Evolutionary conservation across 1,139 yeast species (phyloP).

Genomic region (Torulaspora pretoriensis): DNA sequence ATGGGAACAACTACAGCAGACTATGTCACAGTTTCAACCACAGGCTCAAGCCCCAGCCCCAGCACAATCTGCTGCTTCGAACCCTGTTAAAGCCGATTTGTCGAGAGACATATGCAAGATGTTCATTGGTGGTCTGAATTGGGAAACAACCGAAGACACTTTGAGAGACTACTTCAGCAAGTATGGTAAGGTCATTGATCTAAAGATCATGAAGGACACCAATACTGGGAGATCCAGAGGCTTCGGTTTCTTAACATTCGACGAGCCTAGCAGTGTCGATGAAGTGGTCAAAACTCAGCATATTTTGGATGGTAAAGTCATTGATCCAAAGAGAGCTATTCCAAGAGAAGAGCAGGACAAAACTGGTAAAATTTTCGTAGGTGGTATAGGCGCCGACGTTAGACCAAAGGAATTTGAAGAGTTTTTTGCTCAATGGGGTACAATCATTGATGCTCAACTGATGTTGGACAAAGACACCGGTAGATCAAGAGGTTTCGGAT

Average conservation of each 20-base stretch:
- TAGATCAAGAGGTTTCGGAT: conserved; percentile 96
- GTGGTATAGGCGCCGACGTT: conserved; percentile 95
- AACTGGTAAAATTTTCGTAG: conserved; percentile 95
- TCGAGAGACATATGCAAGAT: conserved; percentile 73
- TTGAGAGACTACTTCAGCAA: conserved; percentile 78
- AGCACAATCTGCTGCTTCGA: conserved; percentile 13
- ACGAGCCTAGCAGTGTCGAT: conserved; percentile 76
- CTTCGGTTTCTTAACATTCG: conserved; percentile 90
- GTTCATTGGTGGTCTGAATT: conserved; percentile 97
- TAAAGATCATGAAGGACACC: conserved; percentile 91
- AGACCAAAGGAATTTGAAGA: conserved; percentile 87
- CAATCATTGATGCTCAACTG: conserved; percentile 91
- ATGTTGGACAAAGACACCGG: conserved; percentile 99
- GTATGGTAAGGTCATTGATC: conserved; percentile 85
- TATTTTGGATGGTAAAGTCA: conserved; percentile 89
- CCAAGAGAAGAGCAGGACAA: conserved; percentile 98
- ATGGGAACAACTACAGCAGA: conserved; percentile 36
- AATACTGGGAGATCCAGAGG: conserved; percentile 93
- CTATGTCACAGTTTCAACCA: conserved; percentile 41
- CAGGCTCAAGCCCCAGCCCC: conserved; percentile 25
- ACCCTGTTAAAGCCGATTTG: conserved; percentile 39
- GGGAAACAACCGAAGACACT: conserved; percentile 95
- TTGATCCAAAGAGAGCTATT: conserved; percentile 96
- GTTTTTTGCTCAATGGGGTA: conserved; percentile 86
- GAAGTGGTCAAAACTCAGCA: conserved; percentile 86